Evolutionary conservation across 371 early-diverging fungal genomes (phyloP).

Genomic region (Circinella minor): DNA sequence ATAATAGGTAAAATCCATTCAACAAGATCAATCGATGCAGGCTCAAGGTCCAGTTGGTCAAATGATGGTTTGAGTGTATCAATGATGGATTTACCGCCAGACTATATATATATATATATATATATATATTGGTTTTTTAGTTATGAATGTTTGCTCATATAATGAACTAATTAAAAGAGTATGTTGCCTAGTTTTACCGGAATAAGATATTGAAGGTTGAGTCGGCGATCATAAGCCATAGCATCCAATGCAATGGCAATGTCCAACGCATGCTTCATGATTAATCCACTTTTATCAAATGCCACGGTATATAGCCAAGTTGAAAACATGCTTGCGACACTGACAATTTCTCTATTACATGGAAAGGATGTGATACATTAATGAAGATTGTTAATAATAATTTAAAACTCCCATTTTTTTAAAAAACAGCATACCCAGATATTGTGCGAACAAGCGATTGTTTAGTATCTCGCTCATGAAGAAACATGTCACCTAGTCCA

Average conservation of each 20-base stretch:
- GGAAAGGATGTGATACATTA: neutral
- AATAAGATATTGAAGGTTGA: slow-evolving; percentile 30
- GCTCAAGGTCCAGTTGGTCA: slow-evolving; percentile 36
- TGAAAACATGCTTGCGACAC: slow-evolving; percentile 33
- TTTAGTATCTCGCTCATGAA: slow-evolving; percentile 27
- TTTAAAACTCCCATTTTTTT: neutral
- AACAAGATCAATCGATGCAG: slow-evolving; percentile 44
- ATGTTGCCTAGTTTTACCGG: slow-evolving; percentile 27
- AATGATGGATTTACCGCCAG: slow-evolving; percentile 40
- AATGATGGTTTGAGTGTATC: slow-evolving; percentile 41
- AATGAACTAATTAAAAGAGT: no score
- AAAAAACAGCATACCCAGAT: slow-evolving; percentile 16
- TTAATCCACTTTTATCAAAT: slow-evolving; percentile 33
- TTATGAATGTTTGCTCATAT: neutral
- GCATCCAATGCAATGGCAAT: slow-evolving; percentile 47
- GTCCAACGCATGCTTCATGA: slow-evolving; percentile 53
- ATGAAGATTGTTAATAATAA: neutral
- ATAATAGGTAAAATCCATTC: slow-evolving; percentile 38
- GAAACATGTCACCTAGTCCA: slow-evolving; percentile 32
- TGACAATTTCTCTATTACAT: slow-evolving; percentile 6
- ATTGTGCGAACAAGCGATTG: slow-evolving; percentile 23
- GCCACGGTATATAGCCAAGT: slow-evolving; percentile 43
- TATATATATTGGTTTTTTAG: neutral
- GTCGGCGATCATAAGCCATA: slow-evolving; percentile 38
- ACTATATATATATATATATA: slow-evolving; percentile 13